phyloP scores from a whole-genome alignment of 2,329 filamentous ascomycete genomes.

The Cordyceps fumosorosea region DNA sequence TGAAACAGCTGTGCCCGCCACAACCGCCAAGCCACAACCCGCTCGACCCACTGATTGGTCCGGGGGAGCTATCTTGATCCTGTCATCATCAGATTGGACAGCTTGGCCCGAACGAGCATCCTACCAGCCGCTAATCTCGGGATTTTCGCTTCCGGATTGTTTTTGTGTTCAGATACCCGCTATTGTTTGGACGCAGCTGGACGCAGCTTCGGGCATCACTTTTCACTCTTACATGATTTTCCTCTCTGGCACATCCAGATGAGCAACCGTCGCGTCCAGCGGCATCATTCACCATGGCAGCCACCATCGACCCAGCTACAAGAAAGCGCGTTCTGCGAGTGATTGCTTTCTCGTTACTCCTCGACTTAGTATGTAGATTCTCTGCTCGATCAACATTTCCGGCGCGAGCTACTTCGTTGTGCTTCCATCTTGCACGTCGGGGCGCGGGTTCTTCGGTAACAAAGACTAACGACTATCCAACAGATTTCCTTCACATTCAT shows the following conservation, averaged over 20 bases:
- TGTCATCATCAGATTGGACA: neutral
- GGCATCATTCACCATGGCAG: conserved; percentile 28
- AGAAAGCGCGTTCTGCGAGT: conserved; percentile 81
- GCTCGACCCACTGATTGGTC: neutral
- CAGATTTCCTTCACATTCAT: conserved; percentile 99
- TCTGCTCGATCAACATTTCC: neutral
- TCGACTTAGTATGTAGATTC: conserved; percentile 67
- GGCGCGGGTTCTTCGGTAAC: neutral
- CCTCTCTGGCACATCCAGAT: neutral
- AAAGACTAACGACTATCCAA: conserved; percentile 9
- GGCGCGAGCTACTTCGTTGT: neutral
- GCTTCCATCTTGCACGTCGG: neutral
- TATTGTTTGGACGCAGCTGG: neutral
- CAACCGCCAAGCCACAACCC: neutral
- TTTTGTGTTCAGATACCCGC: no score
- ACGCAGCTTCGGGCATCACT: neutral
- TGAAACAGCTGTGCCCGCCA: neutral
- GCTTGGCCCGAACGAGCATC: neutral
- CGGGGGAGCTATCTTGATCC: neutral
- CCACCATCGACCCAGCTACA: conserved; percentile 41
- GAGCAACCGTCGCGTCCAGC: neutral
- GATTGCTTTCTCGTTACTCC: conserved; percentile 79
- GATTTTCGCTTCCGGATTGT: neutral
- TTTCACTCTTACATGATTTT: neutral
- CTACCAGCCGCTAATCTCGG: neutral